Base-by-base conservation (phyloP, 352 stramenopile species). In the Phytophthora melonis region DNA sequence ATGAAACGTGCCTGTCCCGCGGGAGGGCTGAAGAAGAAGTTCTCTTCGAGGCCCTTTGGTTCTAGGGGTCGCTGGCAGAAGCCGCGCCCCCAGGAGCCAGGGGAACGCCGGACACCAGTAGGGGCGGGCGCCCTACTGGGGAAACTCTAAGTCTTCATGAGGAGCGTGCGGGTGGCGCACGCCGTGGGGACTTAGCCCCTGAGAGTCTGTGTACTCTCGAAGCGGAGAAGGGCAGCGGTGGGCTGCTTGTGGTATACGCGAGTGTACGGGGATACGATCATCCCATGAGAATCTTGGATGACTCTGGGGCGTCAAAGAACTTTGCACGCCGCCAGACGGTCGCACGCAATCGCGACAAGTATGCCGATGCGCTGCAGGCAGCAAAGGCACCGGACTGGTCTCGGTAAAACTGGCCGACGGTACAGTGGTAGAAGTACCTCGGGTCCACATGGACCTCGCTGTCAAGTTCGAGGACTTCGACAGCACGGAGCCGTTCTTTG, bases 131-230 rank as follows among this genome's bases (percentile, higher is more conserved):
- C 27, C 27, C 27, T 32, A 32, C 27, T 32, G 27, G 27, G 27
- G 27, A 32, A 32, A 32, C 27, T 8, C 27, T 32, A 32, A 32
- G 27, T 32, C 53, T 23, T 69, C 54, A 30, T 64, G 57, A 67
- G 23, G 1, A 54, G 55, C 27, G 60, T 34, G 30, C 47, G 43
- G 59, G 45, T 43, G 16, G 63, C 39, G 53, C 50, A 13, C 41
- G 50, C 53, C 54, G 67, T 54, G 53, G 16, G 43, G 59, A 25
- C n/a, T 63, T 70, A 69, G 67, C 65, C 64, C 73, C 64, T 68
- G 61, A 63, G 54, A 54, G 55, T 27, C 10, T 66, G 0, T 25
- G 47, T 11, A 58, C 54, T 70, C 52, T 73, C 52, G 30, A 68
- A 45, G 10, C 27, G 52, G 39, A 58, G 21, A 63, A 63, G 14